These are phyloP conservation scores for Benincasa hispida DNA, from an alignment of 306 rosid species.

Conservation along the genomic window DNA sequence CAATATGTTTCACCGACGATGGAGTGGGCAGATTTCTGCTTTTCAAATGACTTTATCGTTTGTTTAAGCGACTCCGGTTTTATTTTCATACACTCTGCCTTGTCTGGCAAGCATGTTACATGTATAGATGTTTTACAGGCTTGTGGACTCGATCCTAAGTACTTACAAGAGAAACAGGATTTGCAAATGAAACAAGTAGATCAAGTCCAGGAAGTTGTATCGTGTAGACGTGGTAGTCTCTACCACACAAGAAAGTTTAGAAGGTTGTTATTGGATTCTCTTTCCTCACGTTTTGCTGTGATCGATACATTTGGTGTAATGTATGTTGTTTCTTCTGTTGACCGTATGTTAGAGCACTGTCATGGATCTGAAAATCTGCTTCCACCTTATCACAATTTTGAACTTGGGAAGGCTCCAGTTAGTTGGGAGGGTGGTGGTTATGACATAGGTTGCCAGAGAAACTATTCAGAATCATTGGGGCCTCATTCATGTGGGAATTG, in stretches of 20 bases:
- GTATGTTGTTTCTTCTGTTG: constrained; percentile 39
- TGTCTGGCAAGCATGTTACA: constrained; percentile 62
- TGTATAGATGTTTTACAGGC: constrained; percentile 44
- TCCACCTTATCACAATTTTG: constrained; percentile 38
- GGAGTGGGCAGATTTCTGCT: constrained; percentile 68
- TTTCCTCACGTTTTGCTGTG: constrained; percentile 59
- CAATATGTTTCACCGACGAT: constrained; percentile 20
- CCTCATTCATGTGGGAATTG: constrained; percentile 12
- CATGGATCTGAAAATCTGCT: constrained; percentile 37
- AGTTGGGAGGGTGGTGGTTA: constrained; percentile 82
- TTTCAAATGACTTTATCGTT: constrained; percentile 65
- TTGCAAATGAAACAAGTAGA: constrained; percentile 19
- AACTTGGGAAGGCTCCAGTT: constrained; percentile 52
- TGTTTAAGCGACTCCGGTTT: constrained; percentile 68
- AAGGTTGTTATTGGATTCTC: constrained; percentile 65
- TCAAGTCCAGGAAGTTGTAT: constrained; percentile 20
- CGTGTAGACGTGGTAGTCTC: constrained; percentile 19
- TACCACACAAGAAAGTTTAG: constrained; percentile 36
- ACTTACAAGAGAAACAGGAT: constrained; percentile 13
- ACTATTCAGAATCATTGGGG: constrained; percentile 20
- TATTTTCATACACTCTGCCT: constrained; percentile 48
- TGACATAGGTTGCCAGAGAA: constrained; percentile 50
- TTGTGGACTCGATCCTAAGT: constrained; percentile 32
- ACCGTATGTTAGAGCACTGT: constrained; percentile 26
- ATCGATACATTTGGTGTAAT: constrained; percentile 72